phyloP scores from a whole-genome alignment of 495 filamentous ascomycete species.

The Xylaria nigripes region DNA sequence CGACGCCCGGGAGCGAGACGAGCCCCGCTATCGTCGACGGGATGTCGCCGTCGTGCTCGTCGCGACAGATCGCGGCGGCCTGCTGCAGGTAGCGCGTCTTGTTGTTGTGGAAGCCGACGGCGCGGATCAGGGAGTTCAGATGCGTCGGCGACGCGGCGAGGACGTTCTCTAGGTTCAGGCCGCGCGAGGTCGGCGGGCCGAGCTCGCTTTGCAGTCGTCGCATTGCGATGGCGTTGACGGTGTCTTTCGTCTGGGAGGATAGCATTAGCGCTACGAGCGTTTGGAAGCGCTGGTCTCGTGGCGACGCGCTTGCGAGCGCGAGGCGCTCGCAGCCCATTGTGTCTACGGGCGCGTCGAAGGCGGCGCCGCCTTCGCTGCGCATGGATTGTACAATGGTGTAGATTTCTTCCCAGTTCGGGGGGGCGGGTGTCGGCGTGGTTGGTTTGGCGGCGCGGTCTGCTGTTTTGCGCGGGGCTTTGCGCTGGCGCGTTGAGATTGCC shows the following conservation, averaged over 20 bases:
- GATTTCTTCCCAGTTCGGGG: conserved; percentile 65
- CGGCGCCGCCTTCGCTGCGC: conserved; percentile 57
- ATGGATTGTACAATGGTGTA: conserved; percentile 73
- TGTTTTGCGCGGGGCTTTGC: conserved; percentile 58
- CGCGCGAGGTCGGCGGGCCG: conserved; percentile 29
- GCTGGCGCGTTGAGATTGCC: conserved; percentile 34
- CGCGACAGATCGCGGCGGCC: conserved; percentile 62
- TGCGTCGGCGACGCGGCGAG: conserved; percentile 58
- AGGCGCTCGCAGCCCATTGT: conserved; percentile 95
- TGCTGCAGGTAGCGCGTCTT: conserved; percentile 85
- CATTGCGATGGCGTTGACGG: conserved; percentile 83
- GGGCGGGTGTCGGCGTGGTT: conserved; percentile 44
- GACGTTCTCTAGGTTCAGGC: conserved; percentile 71
- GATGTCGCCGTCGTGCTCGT: conserved; percentile 67
- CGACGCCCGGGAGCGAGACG: conserved; percentile 78
- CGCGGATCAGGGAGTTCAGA: conserved; percentile 72
- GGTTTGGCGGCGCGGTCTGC: conserved; percentile 48
- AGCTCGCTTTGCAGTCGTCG: conserved; percentile 66
- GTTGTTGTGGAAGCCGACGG: conserved; percentile 92
- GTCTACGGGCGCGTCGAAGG: conserved; percentile 72
- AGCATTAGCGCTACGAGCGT: conserved; percentile 92
- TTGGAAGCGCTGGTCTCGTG: conserved; percentile 74
- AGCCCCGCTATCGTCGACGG: conserved; percentile 72
- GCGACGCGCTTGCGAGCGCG: conserved; percentile 42
- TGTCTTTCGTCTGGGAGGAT: conserved; percentile 94